Evolutionary conservation across 352 stramenopile genomes (phyloP).

Genomic region (Thraustochytrium striatum): DNA sequence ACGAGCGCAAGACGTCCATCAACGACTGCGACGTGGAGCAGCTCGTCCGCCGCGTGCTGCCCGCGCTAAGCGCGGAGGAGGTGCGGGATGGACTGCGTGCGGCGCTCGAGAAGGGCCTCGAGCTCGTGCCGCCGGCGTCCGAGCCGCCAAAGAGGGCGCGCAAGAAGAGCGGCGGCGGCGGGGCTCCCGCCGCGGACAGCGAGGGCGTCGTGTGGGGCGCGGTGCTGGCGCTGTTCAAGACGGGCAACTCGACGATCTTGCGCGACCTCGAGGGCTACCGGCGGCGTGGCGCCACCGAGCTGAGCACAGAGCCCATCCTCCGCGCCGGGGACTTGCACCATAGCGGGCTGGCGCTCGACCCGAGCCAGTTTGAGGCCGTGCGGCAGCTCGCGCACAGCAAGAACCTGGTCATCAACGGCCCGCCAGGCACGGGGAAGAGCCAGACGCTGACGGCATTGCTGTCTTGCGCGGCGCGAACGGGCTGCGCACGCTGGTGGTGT

Average conservation of each 20-base stretch:
- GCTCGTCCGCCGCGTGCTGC: background rate
- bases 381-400: slow-evolving; percentile 2
- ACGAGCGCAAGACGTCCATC: background rate
- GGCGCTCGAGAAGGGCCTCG: background rate
- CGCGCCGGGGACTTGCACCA: background rate
- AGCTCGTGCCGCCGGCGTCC: background rate
- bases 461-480: slow-evolving; percentile 34
- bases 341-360: slow-evolving; percentile 29
- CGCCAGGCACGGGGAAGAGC: slow-evolving; percentile 26
- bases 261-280: slow-evolving; percentile 10
- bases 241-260: slow-evolving; percentile 8
- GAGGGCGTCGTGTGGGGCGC: slow-evolving; percentile 16
- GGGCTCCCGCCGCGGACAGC: background rate
- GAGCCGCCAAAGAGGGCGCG: background rate
- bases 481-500: slow-evolving; percentile 17
- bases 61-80: background rate
- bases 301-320: background rate
- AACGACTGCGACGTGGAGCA: slow-evolving; percentile 8
- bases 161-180: background rate
- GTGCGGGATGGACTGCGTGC: background rate
- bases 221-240: slow-evolving; percentile 36
- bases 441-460: slow-evolving; percentile 21
- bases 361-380: slow-evolving; percentile 46
- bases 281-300: background rate
- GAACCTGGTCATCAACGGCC: slow-evolving; percentile 37